Conservation (phyloP, 2,329 filamentous ascomycete genomes). For the Blastomyces gilchristii region DNA sequence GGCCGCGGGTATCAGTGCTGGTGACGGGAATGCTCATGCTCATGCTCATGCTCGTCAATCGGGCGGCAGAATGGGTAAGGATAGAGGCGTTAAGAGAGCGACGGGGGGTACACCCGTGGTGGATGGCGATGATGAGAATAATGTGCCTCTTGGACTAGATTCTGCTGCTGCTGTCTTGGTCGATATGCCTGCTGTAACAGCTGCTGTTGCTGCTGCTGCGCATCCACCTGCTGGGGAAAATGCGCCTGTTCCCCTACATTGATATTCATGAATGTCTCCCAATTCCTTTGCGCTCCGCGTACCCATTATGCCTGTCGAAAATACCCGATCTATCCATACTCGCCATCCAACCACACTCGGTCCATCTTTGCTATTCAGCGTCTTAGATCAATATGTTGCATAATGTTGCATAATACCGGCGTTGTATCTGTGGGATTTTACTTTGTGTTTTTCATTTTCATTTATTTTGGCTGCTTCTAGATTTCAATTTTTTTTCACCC, state of each 20-base stretch:
- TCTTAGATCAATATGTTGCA: not conserved
- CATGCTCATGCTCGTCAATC: not conserved
- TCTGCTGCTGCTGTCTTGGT: not conserved
- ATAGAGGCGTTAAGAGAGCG: not conserved
- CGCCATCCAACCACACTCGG: not conserved
- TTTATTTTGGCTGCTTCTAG: not conserved
- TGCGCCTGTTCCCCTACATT: constrained; percentile 2
- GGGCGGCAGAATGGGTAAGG: not conserved
- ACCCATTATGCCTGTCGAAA: not conserved
- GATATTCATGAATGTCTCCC: not conserved
- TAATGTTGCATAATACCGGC: not conserved
- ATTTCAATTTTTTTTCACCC: not conserved
- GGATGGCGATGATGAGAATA: not conserved
- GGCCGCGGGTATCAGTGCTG: constrained; percentile 8
- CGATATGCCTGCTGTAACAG: not conserved
- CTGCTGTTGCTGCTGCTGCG: not conserved
- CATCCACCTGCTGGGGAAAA: not conserved
- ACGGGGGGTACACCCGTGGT: not conserved
- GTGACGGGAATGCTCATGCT: not conserved
- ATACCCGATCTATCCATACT: not conserved
- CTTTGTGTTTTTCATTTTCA: not conserved
- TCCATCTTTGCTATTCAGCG: not conserved
- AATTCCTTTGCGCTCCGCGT: too few species aligned
- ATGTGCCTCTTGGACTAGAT: not conserved
- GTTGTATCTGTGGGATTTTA: not conserved